Conservation (phyloP, 1,284 basidiomycete species). For the Leccinum pachyderme region DNA sequence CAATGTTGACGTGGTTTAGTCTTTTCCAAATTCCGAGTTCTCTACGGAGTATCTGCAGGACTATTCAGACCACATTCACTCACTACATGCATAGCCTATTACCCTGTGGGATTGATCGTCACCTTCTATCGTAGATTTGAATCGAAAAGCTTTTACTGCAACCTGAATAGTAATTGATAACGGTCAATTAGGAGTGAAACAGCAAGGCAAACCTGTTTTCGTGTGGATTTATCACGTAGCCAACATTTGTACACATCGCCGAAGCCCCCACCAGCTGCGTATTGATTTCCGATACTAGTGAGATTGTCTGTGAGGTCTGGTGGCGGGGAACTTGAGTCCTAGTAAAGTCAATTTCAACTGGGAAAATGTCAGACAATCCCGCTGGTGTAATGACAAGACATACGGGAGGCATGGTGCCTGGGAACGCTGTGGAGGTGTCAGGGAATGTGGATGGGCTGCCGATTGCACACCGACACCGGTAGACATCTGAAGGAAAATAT, state of each 20-base stretch:
- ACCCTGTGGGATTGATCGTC: background rate
- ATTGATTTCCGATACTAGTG: too few species aligned
- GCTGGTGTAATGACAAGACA: too few species aligned
- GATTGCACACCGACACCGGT: too few species aligned
- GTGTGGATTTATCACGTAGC: background rate
- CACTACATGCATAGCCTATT: background rate
- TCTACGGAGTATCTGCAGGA: background rate
- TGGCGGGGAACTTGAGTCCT: too few species aligned
- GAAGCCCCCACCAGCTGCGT: too few species aligned
- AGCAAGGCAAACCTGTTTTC: constrained; percentile 7
- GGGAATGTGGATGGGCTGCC: too few species aligned
- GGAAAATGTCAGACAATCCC: too few species aligned
- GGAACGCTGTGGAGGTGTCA: too few species aligned
- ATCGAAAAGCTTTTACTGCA: background rate
- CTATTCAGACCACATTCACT: background rate
- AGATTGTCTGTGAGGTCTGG: too few species aligned
- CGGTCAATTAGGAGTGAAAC: background rate
- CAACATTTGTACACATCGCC: constrained; percentile 12
- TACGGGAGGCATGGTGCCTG: too few species aligned
- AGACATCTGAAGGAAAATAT: too few species aligned
- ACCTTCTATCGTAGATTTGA: background rate
- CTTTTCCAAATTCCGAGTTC: background rate
- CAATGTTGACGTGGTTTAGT: background rate
- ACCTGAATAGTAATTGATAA: background rate
- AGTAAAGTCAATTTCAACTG: too few species aligned